Evolutionary conservation across 805 yeast genomes (phyloP).

Genomic region (Wickerhamomyces ciferrii): DNA sequence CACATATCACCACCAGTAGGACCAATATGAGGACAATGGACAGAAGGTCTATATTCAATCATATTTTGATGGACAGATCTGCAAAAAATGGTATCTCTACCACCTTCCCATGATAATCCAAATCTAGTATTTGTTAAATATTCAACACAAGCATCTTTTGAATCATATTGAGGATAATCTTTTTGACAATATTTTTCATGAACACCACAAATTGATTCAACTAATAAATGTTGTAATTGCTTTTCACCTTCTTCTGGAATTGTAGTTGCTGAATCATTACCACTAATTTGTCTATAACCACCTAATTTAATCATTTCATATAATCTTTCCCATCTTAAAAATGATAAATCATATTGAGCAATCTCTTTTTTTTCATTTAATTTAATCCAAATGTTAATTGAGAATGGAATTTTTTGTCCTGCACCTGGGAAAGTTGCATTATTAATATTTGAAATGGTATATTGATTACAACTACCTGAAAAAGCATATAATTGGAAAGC

Average conservation of each 20-base stretch:
- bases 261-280: not conserved
- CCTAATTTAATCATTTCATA: slow-evolving; percentile 6
- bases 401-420: slow-evolving; percentile 11
- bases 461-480: slow-evolving; percentile 7
- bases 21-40: slow-evolving; percentile 22
- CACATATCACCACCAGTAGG: slow-evolving; percentile 23
- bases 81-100: slow-evolving; percentile 20
- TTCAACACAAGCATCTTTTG: slow-evolving; percentile 9
- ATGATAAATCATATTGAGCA: slow-evolving; percentile 14
- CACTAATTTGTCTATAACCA: slow-evolving; percentile 4
- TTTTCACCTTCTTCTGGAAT: slow-evolving; percentile 1
- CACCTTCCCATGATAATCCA: slow-evolving; percentile 21
- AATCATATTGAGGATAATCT: slow-evolving; percentile 11
- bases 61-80: slow-evolving; percentile 21
- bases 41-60: slow-evolving; percentile 16
- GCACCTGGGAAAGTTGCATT: slow-evolving; percentile 10
- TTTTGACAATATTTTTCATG: slow-evolving; percentile 16
- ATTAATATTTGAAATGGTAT: slow-evolving; percentile 8
- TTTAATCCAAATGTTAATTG: slow-evolving; percentile 11
- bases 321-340: slow-evolving; percentile 14
- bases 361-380: slow-evolving; percentile 7
- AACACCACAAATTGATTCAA: slow-evolving; percentile 16
- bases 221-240: slow-evolving; percentile 3
- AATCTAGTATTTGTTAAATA: slow-evolving; percentile 7
- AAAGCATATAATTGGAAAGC: slow-evolving; percentile 9